A percentile compares a stretch with the other conserved stretches of the same genome.
These are phyloP conservation scores for Solanum hybrid DNA, from an alignment of 305 asterid genomes.

Conservation along the genomic window DNA sequence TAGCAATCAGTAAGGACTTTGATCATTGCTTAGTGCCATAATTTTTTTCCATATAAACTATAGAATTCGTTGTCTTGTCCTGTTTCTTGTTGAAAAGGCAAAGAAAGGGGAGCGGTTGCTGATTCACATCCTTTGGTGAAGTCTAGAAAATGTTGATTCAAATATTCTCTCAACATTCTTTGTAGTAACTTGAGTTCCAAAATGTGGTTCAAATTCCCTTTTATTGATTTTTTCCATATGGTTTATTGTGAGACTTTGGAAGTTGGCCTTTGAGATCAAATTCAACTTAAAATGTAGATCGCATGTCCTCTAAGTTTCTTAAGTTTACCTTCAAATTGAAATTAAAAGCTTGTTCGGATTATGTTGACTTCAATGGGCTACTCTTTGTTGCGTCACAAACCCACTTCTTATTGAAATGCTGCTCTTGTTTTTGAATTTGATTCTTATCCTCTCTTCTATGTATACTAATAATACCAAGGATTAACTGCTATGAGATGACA, in stretches of 20 bases:
- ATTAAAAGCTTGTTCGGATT: background rate
- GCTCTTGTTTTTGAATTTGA: background rate
- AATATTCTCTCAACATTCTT: background rate
- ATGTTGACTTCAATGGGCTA: background rate
- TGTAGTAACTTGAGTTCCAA: background rate
- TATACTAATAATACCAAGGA: slow-evolving; percentile 11
- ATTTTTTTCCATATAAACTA: background rate
- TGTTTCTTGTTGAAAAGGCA: background rate
- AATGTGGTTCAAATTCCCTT: background rate
- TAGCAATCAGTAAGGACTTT: background rate
- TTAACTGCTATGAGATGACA: slow-evolving; percentile 56
- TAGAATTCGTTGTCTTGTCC: background rate
- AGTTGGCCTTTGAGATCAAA: background rate
- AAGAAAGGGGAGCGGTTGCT: background rate
- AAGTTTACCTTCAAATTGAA: background rate
- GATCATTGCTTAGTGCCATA: background rate
- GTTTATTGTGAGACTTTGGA: background rate
- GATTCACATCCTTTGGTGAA: background rate
- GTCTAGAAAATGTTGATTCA: background rate
- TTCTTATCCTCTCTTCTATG: background rate
- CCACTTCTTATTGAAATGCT: background rate
- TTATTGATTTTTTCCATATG: background rate
- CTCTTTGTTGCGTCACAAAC: background rate
- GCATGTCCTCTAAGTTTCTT: background rate
- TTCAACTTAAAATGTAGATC: background rate